These are phyloP conservation scores for Phlyctochytrium planicorne DNA, from an alignment of 192 early-diverging fungal genomes.

Conservation along the genomic window DNA sequence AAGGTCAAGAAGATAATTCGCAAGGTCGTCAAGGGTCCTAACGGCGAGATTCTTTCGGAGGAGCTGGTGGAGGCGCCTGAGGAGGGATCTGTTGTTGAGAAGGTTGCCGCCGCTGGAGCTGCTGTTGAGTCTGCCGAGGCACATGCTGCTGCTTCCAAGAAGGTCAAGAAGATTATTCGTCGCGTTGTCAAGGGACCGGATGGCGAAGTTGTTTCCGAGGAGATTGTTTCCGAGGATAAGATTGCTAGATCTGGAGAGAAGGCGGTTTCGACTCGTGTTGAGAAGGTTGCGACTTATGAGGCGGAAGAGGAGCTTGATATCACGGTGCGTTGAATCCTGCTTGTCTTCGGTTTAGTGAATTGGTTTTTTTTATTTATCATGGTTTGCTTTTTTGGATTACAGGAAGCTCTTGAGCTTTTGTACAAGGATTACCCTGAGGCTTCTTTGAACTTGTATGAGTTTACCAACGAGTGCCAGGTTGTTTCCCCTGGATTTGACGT, in stretches of 20 bases:
- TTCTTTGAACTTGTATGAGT: constrained; percentile 11
- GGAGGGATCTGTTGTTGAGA: too few species aligned
- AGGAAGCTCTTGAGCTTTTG: constrained; percentile 14
- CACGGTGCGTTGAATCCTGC: constrained; percentile 13
- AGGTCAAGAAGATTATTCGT: constrained; percentile 1
- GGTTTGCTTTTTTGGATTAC: not conserved
- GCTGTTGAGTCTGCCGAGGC: not conserved
- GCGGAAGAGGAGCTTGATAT: constrained; percentile 8
- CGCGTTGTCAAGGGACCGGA: not conserved
- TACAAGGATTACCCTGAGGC: constrained; percentile 2
- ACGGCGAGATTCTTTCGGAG: too few species aligned
- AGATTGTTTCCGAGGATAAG: not conserved
- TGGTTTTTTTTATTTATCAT: not conserved
- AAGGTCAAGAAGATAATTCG: not conserved
- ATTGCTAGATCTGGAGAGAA: not conserved
- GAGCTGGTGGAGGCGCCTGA: too few species aligned
- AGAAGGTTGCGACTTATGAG: not conserved
- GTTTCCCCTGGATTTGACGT: constrained; percentile 15
- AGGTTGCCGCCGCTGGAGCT: not conserved
- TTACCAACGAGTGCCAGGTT: constrained; percentile 16
- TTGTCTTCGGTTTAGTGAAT: not conserved
- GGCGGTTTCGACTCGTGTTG: not conserved
- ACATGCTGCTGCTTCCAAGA: not conserved
- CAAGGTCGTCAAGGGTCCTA: not conserved
- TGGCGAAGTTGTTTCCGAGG: not conserved